Percentiles rank a stretch among this genome's conserved stretches.
phyloP scores from a whole-genome alignment of 139 green algal species.

The Pleodorina starrii region DNA sequence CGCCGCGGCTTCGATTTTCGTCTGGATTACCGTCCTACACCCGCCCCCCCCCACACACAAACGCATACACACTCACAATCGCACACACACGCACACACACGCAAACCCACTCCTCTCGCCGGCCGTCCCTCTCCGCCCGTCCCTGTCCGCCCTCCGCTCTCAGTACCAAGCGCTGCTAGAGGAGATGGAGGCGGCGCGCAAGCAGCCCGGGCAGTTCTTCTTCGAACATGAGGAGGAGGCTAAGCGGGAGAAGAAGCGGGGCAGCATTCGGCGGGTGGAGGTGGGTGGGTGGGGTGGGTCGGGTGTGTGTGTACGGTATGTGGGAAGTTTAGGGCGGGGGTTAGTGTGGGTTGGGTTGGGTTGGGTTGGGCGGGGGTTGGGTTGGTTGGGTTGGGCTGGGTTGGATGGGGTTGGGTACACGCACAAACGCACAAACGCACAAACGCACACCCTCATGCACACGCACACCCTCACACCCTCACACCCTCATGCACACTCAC shows the following conservation, averaged over 20 bases:
- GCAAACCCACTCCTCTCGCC: no score
- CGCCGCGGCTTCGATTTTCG: no score
- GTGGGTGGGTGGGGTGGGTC: background rate
- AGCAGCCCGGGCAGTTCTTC: slow-evolving; percentile 45
- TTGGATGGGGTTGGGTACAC: no score
- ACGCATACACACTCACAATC: no score
- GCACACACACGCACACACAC: no score
- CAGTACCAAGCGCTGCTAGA: slow-evolving; percentile 16
- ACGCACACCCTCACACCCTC: no score
- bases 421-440: no score
- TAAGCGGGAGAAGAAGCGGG: slow-evolving; percentile 22
- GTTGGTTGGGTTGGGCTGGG: no score
- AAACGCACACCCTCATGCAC: no score
- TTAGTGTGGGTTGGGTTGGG: background rate
- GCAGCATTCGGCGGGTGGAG: background rate
- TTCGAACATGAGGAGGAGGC: slow-evolving; percentile 50
- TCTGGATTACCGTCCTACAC: no score
- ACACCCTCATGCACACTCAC: no score
- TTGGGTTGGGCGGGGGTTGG: background rate
- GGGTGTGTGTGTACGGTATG: background rate
- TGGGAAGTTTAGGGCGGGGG: background rate
- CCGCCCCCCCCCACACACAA: no score
- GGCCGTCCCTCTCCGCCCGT: background rate
- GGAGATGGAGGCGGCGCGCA: slow-evolving; percentile 39
- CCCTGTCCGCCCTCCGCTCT: background rate